Evolutionary conservation across 1,284 basidiomycete genomes (phyloP).

Genomic region (Flammula alnicola): DNA sequence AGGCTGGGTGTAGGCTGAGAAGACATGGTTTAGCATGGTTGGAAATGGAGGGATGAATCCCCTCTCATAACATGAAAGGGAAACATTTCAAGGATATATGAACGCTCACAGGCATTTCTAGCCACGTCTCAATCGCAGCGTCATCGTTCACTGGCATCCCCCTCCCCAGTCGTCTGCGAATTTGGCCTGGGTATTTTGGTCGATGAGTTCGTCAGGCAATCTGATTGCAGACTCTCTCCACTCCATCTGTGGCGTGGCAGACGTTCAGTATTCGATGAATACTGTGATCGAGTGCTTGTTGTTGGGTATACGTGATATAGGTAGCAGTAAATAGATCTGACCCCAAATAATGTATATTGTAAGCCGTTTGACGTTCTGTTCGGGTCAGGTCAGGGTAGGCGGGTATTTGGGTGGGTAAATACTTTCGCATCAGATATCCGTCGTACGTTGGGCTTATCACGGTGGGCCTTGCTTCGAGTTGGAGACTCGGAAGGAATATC

Average conservation of each 20-base stretch:
- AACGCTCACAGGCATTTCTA: conserved; percentile 27
- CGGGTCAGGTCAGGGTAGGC: too few relatives aligned
- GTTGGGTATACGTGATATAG: conserved; percentile 13
- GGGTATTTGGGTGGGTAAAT: too few relatives aligned
- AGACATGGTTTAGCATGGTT: conserved; percentile 8
- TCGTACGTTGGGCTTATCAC: too few relatives aligned
- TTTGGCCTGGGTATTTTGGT: conserved; percentile 31
- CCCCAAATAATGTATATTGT: too few relatives aligned
- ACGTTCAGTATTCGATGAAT: conserved; percentile 21
- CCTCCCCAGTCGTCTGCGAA: conserved; percentile 14
- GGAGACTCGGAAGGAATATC: too few relatives aligned
- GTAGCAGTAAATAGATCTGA: too few relatives aligned
- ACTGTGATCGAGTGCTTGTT: conserved; percentile 1
- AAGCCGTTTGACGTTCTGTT: too few relatives aligned
- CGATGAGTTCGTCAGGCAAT: conserved; percentile 30
- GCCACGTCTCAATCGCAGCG: conserved; percentile 35
- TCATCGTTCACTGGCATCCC: conserved; percentile 26
- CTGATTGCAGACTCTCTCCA: conserved; percentile 23
- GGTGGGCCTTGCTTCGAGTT: too few relatives aligned
- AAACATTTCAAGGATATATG: conserved; percentile 33
- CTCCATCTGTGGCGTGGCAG: conserved; percentile 16
- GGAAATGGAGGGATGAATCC: not conserved
- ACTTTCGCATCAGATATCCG: too few relatives aligned
- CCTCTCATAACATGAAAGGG: conserved; percentile 40
- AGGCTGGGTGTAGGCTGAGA: conserved; percentile 35